Evolutionary conservation across 2,329 filamentous ascomycete genomes (phyloP).

Genomic region (Microsporum audouinii): DNA sequence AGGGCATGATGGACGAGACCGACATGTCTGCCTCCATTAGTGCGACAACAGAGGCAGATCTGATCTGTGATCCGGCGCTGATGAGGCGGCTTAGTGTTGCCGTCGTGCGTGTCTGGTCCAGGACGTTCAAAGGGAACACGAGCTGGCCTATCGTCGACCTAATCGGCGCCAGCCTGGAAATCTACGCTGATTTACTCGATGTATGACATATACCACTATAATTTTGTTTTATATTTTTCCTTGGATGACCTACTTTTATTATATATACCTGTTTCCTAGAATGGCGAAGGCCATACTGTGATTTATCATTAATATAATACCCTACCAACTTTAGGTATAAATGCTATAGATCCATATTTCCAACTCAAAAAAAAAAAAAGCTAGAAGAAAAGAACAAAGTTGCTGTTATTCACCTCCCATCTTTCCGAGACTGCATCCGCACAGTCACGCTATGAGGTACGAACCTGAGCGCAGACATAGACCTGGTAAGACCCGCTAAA

Average conservation of each 20-base stretch:
- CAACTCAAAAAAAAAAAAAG: not conserved
- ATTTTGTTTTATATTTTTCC: not conserved
- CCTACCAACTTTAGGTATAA: too few species aligned
- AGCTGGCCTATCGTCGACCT: slow-evolving; percentile 40
- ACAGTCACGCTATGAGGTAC: slow-evolving; percentile 32
- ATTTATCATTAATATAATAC: too few species aligned
- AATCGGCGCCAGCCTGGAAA: slow-evolving; percentile 36
- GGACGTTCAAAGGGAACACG: slow-evolving; percentile 38
- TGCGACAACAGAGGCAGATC: slow-evolving; percentile 31
- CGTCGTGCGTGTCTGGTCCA: slow-evolving; percentile 39
- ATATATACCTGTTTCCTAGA: not conserved
- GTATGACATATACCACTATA: slow-evolving; percentile 2
- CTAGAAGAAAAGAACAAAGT: not conserved
- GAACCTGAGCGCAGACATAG: slow-evolving; percentile 36
- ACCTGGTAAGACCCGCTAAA: slow-evolving; percentile 30
- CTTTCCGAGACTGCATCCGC: slow-evolving; percentile 16
- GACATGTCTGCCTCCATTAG: slow-evolving; percentile 34
- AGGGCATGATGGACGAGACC: slow-evolving; percentile 40
- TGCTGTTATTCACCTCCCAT: not conserved
- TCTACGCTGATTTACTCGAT: slow-evolving; percentile 37
- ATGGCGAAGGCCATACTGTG: not conserved
- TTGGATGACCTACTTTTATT: not conserved
- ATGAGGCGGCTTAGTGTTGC: slow-evolving; percentile 37
- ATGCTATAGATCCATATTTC: too few species aligned
- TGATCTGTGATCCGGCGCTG: slow-evolving; percentile 34